Percentiles rank a stretch among this genome's conserved stretches.
Evolutionary conservation across 78 protist genomes (phyloP).

Genomic region (Corallochytrium limacisporum): DNA sequence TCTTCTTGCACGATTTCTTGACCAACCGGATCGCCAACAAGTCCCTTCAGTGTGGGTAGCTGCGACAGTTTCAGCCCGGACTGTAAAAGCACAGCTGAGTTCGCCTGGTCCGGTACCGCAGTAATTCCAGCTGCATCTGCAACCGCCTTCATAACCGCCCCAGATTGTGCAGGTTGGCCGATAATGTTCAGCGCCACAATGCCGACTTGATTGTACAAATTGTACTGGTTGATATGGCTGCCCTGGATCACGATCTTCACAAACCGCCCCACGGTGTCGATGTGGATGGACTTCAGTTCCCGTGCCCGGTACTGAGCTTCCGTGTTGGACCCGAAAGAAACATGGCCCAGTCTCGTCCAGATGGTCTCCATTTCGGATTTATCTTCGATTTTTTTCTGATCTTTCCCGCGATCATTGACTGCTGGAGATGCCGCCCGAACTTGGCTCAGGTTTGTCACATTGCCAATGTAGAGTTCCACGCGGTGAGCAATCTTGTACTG

Average conservation of each 20-base stretch:
- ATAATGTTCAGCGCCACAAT: constrained; percentile 8
- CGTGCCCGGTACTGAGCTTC: constrained; percentile 16
- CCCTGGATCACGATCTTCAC: constrained; percentile 11
- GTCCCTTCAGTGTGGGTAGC: no score
- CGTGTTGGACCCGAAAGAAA: constrained; percentile 10
- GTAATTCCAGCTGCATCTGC: no score
- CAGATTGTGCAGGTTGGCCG: neutral
- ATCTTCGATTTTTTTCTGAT: no score
- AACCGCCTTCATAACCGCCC: no score
- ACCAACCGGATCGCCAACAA: no score
- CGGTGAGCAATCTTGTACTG: constrained; percentile 15
- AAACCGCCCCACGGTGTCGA: neutral
- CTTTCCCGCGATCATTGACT: no score
- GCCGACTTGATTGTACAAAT: constrained; percentile 28
- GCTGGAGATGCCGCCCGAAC: no score
- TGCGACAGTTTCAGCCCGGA: no score
- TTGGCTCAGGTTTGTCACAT: neutral
- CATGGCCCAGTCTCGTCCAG: constrained; percentile 19
- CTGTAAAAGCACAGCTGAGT: no score
- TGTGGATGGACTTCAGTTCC: constrained; percentile 30
- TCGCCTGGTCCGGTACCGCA: no score
- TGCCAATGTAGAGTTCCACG: constrained; percentile 25
- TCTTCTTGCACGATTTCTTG: no score
- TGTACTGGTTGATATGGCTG: constrained; percentile 29
- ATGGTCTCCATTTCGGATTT: no score